Evolutionary conservation across 192 early-diverging fungal species (phyloP), one percentile per base, ranked within the genome.

Genomic region (Entrophospora sp.): DNA sequence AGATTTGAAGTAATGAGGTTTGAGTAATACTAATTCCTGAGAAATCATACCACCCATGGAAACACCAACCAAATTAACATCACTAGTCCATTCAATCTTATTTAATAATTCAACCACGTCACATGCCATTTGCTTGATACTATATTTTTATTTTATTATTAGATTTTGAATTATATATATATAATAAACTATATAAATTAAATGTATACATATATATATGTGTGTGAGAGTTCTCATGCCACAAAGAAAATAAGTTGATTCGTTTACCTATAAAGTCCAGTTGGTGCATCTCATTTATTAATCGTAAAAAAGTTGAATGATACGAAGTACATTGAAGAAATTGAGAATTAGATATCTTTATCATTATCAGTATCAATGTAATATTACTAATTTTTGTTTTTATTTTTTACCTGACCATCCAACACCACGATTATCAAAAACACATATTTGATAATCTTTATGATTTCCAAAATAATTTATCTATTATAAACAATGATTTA

Each of bases 41-140:
- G 88, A 74, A 52, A 95, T 87, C 93, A 93, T 95, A 24, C 88
- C 89, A 20, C 92, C 91, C 82, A 95, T 79, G 0, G 89, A 91
- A 4, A 93, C 76, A 5, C 93, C 93, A 37, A 87, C 85, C n/a
- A 93, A 20, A 68, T 91, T 87, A 20, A 93, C 75, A 35, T 84
- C 65, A 6, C 71, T 51, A 1, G 51, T 79, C 93, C 93, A 95
- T 0, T 80, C 88, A 13, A 93, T 65, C n/a, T 81, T 80, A 51
- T 82, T 83, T 58, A 93, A 71, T 18, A 95, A 72, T 9, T 81
- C 78, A 12, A 75, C 66, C 0, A 87, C 81, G 61, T 95, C 93
- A 24, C 77, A 62, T 5, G 91, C 91, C 83, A 95, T 82, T 67
- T 89, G 87, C n/a, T 81, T 77, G 8, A 88, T 85, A 28, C 82